Conservation (phyloP, 2,329 filamentous ascomycete genomes). For the Arachnopeziza araneosa region DNA sequence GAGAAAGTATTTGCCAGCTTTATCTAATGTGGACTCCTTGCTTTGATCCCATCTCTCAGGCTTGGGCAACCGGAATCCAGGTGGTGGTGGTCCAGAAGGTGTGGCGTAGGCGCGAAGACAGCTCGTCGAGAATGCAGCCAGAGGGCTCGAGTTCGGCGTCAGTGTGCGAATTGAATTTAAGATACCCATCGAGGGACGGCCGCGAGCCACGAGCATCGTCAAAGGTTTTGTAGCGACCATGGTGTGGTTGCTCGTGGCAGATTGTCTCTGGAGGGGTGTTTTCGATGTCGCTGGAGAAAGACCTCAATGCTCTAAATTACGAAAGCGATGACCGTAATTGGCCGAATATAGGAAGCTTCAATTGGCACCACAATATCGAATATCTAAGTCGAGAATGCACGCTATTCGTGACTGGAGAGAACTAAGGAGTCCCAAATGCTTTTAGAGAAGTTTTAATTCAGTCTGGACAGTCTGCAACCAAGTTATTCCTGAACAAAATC, state of each 20-base stretch:
- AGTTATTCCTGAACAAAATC: not conserved
- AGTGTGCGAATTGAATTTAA: conserved; percentile 23
- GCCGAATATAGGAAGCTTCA: conserved; percentile 15
- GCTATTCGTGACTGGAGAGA: not conserved
- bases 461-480: not conserved
- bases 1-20: conserved; percentile 88
- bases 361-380: conserved; percentile 8
- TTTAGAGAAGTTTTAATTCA: not conserved
- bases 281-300: conserved; percentile 7
- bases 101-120: conserved; percentile 43
- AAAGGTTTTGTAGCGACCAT: conserved; percentile 33
- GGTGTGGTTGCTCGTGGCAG: conserved; percentile 28
- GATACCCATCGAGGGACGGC: conserved; percentile 27
- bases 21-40: conserved; percentile 71
- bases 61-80: conserved; percentile 71
- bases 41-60: conserved; percentile 76
- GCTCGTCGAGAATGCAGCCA: conserved; percentile 28
- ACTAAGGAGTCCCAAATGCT: not conserved
- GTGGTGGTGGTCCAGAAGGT: conserved; percentile 71
- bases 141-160: conserved; percentile 12
- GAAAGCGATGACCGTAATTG: conserved; percentile 17
- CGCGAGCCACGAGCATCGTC: conserved; percentile 32
- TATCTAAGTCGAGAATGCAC: not conserved
- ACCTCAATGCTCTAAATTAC: not conserved
- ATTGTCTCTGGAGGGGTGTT: conserved; percentile 20